Conservation (phyloP, 768 basidiomycete species). For the Glaciozyma antarctica region DNA sequence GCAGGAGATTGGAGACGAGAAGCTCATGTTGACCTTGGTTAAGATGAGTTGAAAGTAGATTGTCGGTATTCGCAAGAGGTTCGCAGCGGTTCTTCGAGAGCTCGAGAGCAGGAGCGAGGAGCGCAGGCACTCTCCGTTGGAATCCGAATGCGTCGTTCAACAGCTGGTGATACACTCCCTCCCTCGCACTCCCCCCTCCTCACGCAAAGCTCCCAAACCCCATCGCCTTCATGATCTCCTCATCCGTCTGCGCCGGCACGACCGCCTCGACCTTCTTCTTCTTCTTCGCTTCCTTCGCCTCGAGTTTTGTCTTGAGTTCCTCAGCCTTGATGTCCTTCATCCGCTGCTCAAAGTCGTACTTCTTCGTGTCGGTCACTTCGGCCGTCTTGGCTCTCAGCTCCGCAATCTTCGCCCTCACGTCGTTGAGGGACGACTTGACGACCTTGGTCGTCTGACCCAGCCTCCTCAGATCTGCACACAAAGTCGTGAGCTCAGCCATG, state of each 20-base stretch:
- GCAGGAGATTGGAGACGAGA: slow-evolving; percentile 31
- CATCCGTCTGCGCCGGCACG: slow-evolving; percentile 55
- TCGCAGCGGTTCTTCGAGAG: too few relatives aligned
- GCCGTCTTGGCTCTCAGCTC: slow-evolving; percentile 76
- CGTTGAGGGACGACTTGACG: slow-evolving; percentile 77
- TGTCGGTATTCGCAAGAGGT: too few relatives aligned
- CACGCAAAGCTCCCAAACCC: background rate
- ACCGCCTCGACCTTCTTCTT: slow-evolving; percentile 66
- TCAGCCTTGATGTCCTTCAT: slow-evolving; percentile 55
- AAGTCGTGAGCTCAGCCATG: background rate
- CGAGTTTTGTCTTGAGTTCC: slow-evolving; percentile 33
- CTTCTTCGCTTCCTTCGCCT: slow-evolving; percentile 46
- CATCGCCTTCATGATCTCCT: slow-evolving; percentile 49
- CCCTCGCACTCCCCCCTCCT: background rate
- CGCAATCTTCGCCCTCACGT: slow-evolving; percentile 86
- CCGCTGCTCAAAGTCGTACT: slow-evolving; percentile 89
- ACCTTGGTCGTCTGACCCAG: slow-evolving; percentile 95
- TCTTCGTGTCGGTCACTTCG: slow-evolving; percentile 68
- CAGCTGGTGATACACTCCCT: background rate
- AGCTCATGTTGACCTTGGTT: slow-evolving; percentile 29
- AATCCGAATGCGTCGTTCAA: too few relatives aligned
- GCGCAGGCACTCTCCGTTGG: too few relatives aligned
- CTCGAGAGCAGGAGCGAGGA: too few relatives aligned
- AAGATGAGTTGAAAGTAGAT: background rate
- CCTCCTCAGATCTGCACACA: slow-evolving; percentile 65